Percentiles rank a stretch among this genome's conserved stretches.
Conservation (phyloP, 108 stramenopile species). For the Epithemia pelagica region DNA sequence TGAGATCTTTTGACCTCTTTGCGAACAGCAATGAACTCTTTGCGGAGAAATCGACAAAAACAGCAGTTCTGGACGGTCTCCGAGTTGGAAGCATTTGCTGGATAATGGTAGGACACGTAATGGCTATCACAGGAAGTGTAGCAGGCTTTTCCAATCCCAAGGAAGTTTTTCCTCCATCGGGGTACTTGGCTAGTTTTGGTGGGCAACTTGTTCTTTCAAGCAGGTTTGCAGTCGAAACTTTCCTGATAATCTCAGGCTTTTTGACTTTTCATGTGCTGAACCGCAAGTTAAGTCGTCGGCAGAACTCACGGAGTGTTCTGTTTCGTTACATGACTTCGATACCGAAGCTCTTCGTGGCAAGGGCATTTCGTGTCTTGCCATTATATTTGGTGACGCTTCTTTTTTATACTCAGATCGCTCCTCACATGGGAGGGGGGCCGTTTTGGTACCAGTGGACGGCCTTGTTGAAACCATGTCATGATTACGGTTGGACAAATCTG, state of each 20-base stretch:
- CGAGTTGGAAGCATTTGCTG: conserved; percentile 38
- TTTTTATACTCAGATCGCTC: conserved; percentile 43
- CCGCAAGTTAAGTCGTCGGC: conserved; percentile 12
- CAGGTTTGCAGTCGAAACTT: conserved; percentile 52
- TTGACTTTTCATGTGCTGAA: conserved; percentile 32
- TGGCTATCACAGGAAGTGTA: conserved; percentile 41
- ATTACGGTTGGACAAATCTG: conserved; percentile 41
- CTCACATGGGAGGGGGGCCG: conserved; percentile 35
- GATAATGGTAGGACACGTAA: conserved; percentile 42
- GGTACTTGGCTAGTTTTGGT: conserved; percentile 27
- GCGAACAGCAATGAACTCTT: background rate
- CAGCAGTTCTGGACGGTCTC: conserved; percentile 45
- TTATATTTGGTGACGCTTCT: conserved; percentile 29
- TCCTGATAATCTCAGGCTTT: conserved; percentile 47
- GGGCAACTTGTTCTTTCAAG: conserved; percentile 45
- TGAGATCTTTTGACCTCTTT: conserved; percentile 3
- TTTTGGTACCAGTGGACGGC: conserved; percentile 57
- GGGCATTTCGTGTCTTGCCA: conserved; percentile 42
- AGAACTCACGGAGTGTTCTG: background rate
- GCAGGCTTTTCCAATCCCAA: conserved; percentile 43
- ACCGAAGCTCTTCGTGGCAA: conserved; percentile 12
- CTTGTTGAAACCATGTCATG: conserved; percentile 34
- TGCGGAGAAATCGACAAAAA: conserved; percentile 10
- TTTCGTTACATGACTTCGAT: conserved; percentile 5
- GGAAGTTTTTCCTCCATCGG: conserved; percentile 38